Evolutionary conservation across 495 filamentous ascomycete species (phyloP).

Genomic region (Mycothermus thermophilus): DNA sequence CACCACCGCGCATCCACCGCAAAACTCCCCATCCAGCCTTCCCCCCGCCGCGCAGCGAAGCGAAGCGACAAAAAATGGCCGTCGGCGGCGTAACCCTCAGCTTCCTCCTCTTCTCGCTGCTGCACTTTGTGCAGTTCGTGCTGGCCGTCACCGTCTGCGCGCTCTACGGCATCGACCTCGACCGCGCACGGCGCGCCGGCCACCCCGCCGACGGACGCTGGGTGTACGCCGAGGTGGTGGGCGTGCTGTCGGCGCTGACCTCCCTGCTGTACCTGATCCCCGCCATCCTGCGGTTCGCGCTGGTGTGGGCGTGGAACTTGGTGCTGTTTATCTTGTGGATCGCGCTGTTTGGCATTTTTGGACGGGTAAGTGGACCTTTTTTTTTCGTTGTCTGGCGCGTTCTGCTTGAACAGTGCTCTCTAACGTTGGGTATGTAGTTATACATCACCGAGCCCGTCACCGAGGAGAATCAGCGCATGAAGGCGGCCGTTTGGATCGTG

Average conservation of each 20-base stretch:
- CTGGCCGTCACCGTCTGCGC: slow-evolving; percentile 62
- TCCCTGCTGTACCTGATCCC: slow-evolving; percentile 49
- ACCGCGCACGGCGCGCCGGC: slow-evolving; percentile 38
- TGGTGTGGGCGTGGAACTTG: slow-evolving; percentile 53
- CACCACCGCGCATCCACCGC: not conserved
- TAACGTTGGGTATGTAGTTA: slow-evolving; percentile 26
- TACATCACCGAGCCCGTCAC: too few species aligned
- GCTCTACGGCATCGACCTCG: slow-evolving; percentile 62
- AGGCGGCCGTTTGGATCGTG: slow-evolving; percentile 77
- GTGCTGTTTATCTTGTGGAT: slow-evolving; percentile 65
- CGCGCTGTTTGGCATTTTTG: slow-evolving; percentile 71
- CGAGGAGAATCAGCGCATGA: slow-evolving; percentile 54
- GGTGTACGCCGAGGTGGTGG: slow-evolving; percentile 61
- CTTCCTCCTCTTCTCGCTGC: slow-evolving; percentile 34
- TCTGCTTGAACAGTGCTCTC: not conserved
- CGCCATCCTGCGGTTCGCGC: slow-evolving; percentile 39
- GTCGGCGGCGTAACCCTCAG: slow-evolving; percentile 20
- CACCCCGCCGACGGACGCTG: slow-evolving; percentile 49
- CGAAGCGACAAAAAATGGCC: too few species aligned
- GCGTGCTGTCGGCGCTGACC: slow-evolving; percentile 45
- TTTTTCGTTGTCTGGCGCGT: not conserved
- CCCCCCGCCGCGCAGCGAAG: too few species aligned
- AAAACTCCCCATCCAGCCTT: not conserved
- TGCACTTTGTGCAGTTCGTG: slow-evolving; percentile 59
- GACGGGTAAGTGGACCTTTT: slow-evolving; percentile 21